These are phyloP conservation scores for Gracilaria domingensis DNA, from an alignment of 23 red algal species.

Conservation along the genomic window DNA sequence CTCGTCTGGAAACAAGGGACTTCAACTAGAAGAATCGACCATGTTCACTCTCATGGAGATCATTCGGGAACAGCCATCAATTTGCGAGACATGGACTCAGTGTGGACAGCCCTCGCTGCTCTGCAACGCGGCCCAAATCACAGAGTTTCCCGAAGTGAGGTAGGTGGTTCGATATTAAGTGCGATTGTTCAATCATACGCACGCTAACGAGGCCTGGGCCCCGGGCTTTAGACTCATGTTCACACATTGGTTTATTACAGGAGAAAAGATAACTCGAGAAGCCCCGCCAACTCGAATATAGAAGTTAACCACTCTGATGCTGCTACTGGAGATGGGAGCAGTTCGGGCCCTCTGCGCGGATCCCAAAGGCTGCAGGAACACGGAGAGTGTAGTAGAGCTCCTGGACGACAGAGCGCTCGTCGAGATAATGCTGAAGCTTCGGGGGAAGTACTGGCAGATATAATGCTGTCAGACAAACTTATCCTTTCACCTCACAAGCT, in stretches of 20 bases:
- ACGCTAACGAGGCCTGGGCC: conserved; percentile 17
- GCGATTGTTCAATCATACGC: conserved; percentile 55
- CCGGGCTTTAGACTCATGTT: conserved; percentile 81
- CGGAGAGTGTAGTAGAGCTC: background rate
- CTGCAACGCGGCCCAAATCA: conserved; percentile 18
- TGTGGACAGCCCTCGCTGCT: conserved; percentile 23
- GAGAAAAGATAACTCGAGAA: background rate
- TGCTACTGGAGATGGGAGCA: conserved; percentile 1
- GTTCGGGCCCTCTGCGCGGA: conserved; percentile 27
- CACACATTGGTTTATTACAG: conserved; percentile 70
- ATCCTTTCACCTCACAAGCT: conserved; percentile 15
- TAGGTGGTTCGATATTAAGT: conserved; percentile 65
- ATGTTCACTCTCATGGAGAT: background rate
- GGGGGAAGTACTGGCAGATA: background rate
- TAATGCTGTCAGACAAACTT: conserved; percentile 19
- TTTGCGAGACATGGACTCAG: conserved; percentile 30
- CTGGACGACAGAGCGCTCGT: background rate
- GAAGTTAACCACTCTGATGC: background rate
- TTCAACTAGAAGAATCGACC: conserved; percentile 7
- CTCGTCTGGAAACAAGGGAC: conserved; percentile 37
- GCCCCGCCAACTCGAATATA: background rate
- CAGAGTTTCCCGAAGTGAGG: conserved; percentile 23
- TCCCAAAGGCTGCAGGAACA: conserved; percentile 48
- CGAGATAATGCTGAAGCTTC: conserved; percentile 13
- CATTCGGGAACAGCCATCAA: conserved; percentile 38